Evolutionary conservation across 179 eudicot species (phyloP), one percentile per base, ranked within the genome.

Genomic region (Carnegiea gigantea): DNA sequence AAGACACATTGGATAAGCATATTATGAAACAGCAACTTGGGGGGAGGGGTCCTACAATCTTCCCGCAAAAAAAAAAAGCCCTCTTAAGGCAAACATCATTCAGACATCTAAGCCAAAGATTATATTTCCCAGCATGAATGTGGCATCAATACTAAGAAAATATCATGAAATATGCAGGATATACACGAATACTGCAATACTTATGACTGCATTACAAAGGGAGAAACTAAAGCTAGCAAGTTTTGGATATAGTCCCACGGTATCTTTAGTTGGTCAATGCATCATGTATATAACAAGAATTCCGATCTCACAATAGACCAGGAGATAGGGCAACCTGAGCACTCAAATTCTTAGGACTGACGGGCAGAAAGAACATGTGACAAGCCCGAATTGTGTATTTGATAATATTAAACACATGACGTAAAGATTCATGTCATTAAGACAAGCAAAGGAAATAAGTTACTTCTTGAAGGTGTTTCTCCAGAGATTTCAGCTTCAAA

Each of bases 391-490:
- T 14, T 51, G 64, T 51, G 24, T 18, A 11, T 20, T 9, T 10
- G 28, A 53, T 5, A 28, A 24, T 8, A 75, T 75, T 28, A 51
- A 51, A 21, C n/a, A 24, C 28, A 46, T 44, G 59, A 74, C 12
- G 33, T n/a, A 46, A 44, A 46, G 28, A 14, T 24, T 9, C 33
- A 36, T 70, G 11, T 15, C 43, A 70, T 33, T 30, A 70, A 18
- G 44, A 18, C 46, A 36, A 70, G 20, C 73, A 83, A 73, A 75
- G 48, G 76, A 82, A 70, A 79, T 11, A 82, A 86, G 93, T 84
- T 75, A 94, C 99, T 90, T 96, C 98, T 86, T 95, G 98, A 40
- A 96, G 87, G 90, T 94, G 97, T 85, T 95, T 96, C 80, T 96
- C 99, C 62, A 96, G 83, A 78, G 91, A 92, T 83, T 90, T 93